phyloP scores from a whole-genome alignment of 1,284 basidiomycete species.

The Sanguinoderma infundibulare region DNA sequence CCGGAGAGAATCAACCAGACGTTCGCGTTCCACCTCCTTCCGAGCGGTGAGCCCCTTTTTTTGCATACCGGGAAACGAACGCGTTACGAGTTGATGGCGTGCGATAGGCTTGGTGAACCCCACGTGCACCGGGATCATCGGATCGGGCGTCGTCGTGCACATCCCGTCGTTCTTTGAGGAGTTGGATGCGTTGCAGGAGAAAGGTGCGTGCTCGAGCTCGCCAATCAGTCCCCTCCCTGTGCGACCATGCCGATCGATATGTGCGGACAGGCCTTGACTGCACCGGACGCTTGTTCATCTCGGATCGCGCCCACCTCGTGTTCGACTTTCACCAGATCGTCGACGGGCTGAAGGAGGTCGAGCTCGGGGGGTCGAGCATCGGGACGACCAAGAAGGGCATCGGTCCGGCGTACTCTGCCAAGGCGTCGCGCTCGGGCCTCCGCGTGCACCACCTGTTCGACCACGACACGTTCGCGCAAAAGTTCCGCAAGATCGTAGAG shows the following conservation, averaged over 20 bases:
- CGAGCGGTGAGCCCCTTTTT: slow-evolving; percentile 91
- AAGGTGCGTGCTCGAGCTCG: slow-evolving; percentile 67
- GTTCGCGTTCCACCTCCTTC: slow-evolving; percentile 96
- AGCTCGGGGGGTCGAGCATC: slow-evolving; percentile 93
- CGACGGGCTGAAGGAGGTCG: slow-evolving; percentile 97
- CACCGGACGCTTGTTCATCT: slow-evolving; percentile 86
- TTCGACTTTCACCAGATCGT: slow-evolving; percentile 99
- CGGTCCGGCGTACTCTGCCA: slow-evolving; percentile 97
- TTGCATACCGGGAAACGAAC: too few relatives aligned
- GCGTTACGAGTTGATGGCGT: neutral
- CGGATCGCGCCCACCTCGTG: slow-evolving; percentile 95
- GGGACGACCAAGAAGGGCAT: slow-evolving; percentile 99
- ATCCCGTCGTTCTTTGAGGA: slow-evolving; percentile 95
- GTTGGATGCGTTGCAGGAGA: slow-evolving; percentile 84
- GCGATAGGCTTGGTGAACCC: slow-evolving; percentile 90
- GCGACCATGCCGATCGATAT: neutral
- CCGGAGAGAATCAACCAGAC: slow-evolving; percentile 74
- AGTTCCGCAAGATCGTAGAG: slow-evolving; percentile 96
- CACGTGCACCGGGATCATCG: slow-evolving; percentile 87
- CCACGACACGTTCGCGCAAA: slow-evolving; percentile 82
- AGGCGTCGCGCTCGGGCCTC: slow-evolving; percentile 95
- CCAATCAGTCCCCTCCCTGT: neutral
- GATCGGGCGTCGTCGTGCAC: slow-evolving; percentile 94
- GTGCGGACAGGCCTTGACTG: slow-evolving; percentile 93
- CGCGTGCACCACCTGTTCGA: slow-evolving; percentile 98